Conservation (phyloP, 116 monocot genomes). For the Cymodocea nodosa region DNA sequence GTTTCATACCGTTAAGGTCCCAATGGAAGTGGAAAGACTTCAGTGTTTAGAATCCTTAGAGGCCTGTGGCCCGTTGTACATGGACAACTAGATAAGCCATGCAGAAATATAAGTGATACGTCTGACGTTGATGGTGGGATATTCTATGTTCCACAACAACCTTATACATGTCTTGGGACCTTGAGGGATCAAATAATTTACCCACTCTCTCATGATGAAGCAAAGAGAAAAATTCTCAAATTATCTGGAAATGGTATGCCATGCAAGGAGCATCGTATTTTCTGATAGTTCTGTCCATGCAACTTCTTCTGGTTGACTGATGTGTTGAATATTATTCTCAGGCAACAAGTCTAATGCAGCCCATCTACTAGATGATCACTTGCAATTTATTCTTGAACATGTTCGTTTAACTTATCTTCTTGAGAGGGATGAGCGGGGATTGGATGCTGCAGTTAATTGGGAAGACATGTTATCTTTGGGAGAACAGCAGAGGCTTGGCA, state of each 20-base stretch:
- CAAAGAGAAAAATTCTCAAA: conserved; percentile 37
- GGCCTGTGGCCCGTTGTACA: conserved; percentile 77
- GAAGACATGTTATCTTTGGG: conserved; percentile 86
- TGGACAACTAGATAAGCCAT: conserved; percentile 63
- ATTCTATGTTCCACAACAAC: conserved; percentile 84
- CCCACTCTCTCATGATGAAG: conserved; percentile 87
- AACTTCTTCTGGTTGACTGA: background rate
- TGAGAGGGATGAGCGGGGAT: conserved; percentile 64
- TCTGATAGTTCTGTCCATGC: background rate
- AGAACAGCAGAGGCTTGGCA: conserved; percentile 96
- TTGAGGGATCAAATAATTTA: conserved; percentile 98
- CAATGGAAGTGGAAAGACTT: conserved; percentile 99
- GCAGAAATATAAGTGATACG: conserved; percentile 20
- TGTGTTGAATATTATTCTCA: conserved; percentile 3
- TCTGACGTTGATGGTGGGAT: conserved; percentile 23
- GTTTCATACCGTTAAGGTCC: conserved; percentile 39
- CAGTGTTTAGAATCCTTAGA: conserved; percentile 83
- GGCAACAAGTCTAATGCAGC: conserved; percentile 28
- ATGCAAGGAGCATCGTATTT: background rate
- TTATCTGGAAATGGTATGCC: conserved; percentile 30
- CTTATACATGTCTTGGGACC: conserved; percentile 90
- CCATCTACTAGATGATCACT: conserved; percentile 37
- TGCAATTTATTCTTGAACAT: conserved; percentile 77
- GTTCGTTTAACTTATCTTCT: conserved; percentile 86
- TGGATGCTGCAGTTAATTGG: conserved; percentile 92